phyloP scores from a whole-genome alignment of 2,329 filamentous ascomycete species.

The Penicillium sp. region DNA sequence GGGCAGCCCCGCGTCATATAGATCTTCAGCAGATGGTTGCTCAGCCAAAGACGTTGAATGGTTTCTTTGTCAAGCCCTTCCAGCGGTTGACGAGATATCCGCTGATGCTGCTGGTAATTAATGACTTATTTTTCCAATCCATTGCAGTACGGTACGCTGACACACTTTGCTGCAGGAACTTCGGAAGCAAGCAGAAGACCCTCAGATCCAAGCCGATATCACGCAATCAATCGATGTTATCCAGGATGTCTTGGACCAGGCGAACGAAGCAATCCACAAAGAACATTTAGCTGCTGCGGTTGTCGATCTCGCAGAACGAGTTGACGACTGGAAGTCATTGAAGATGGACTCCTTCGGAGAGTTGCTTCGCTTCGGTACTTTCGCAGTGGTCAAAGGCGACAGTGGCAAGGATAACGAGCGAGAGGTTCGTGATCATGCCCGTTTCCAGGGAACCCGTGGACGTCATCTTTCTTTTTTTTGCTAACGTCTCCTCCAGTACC shows the following conservation, averaged over 20 bases:
- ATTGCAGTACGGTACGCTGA: background rate
- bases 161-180: conserved; percentile 65
- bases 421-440: conserved; percentile 65
- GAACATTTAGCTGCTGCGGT: conserved; percentile 84
- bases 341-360: conserved; percentile 89
- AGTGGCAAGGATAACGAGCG: conserved; percentile 83
- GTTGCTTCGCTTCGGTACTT: conserved; percentile 83
- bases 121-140: conserved; percentile 9
- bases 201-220: conserved; percentile 72
- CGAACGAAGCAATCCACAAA: conserved; percentile 88
- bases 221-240: conserved; percentile 78
- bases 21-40: conserved; percentile 74
- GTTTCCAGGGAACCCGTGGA: background rate
- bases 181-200: conserved; percentile 78
- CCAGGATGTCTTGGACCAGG: conserved; percentile 78
- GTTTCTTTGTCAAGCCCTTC: conserved; percentile 95
- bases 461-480: background rate
- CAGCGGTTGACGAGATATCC: conserved; percentile 95
- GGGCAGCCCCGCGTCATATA: conserved; percentile 68
- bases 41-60: conserved; percentile 84
- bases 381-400: conserved; percentile 82
- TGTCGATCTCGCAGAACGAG: conserved; percentile 76
- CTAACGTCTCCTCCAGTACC: conserved; percentile 66
- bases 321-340: conserved; percentile 97
- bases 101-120: conserved; percentile 75